A percentile compares a stretch with the other conserved stretches of the same genome.
phyloP scores from a whole-genome alignment of 805 yeast species.

The Wickerhamomyces pijperi region DNA sequence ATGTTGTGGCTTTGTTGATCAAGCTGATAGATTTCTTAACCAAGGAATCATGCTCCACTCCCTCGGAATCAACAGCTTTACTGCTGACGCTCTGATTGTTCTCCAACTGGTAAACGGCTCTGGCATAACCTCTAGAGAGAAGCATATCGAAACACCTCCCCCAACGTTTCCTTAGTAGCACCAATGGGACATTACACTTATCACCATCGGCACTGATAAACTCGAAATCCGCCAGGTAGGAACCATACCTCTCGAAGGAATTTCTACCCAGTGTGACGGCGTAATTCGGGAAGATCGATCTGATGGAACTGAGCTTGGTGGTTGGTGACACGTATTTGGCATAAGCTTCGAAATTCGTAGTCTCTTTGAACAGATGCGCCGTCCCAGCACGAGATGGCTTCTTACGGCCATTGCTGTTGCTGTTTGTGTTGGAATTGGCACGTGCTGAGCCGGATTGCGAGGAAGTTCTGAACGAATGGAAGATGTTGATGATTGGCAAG shows the following conservation, averaged over 20 bases:
- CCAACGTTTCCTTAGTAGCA: constrained; percentile 63
- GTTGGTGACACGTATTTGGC: constrained; percentile 70
- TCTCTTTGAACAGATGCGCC: constrained; percentile 5
- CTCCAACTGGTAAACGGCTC: constrained; percentile 30
- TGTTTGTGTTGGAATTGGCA: constrained; percentile 18
- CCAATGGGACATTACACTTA: constrained; percentile 49
- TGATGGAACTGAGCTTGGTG: constrained; percentile 49
- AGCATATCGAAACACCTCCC: constrained; percentile 57
- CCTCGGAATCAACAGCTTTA: constrained; percentile 8
- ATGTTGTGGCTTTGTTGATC: constrained; percentile 8
- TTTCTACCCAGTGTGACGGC: constrained; percentile 71
- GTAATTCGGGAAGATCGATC: constrained; percentile 64
- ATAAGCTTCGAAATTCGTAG: constrained; percentile 45
- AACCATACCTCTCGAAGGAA: constrained; percentile 58
- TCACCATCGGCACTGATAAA: constrained; percentile 62
- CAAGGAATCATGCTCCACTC: constrained; percentile 8
- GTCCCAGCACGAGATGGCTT: background rate
- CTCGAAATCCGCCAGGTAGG: constrained; percentile 59
- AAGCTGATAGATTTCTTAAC: constrained; percentile 18
- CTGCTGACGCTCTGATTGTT: constrained; percentile 4
- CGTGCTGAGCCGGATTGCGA: too few relatives aligned
- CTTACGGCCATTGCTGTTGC: background rate
- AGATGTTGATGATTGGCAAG: constrained; percentile 41
- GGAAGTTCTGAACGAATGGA: constrained; percentile 18
- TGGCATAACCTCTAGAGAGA: constrained; percentile 52